Base-by-base conservation (phyloP, 345 rosid genomes). In the Sisymbrium irio region DNA sequence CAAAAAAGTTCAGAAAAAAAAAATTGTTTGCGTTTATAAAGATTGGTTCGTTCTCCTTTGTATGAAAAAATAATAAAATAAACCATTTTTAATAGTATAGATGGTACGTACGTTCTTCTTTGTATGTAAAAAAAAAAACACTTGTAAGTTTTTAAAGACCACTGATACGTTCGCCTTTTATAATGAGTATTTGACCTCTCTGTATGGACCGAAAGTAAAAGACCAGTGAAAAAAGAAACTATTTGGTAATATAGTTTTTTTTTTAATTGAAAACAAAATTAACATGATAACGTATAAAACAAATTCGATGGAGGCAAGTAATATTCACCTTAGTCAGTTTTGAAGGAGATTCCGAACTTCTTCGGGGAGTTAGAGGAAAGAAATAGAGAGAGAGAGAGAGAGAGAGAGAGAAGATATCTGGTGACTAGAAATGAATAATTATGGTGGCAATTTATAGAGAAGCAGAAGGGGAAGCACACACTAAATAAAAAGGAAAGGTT, bases 391-490 rank as follows among this genome's bases (percentile, higher is more conserved):
- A 64, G 25, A 73, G 25, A 30, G 13, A 41, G 32, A 32, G 6
- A 30, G 25, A 61, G 51, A 9, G 25, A 46, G 22, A 64, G 25
- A 73, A 46, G 65, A 45, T 7, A 55, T 45, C 41, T 8, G 60
- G 61, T 65, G 67, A 37, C 10, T 17, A 25, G 53, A 47, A 66
- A 57, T 57, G 58, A 65, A 28, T 32, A 65, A 57, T 66, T 9
- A 46, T 66, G 72, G 72, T 66, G 59, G 32, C 44, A 46, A 58
- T 74, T 74, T 74, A 74, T 74, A 74, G 60, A 65, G 50, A 56
- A 45, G 37, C 4, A 17, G 64, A 50, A 15, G 3, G 20, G 12
- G 11, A 19, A n/a, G n/a, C n/a, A n/a, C n/a, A n/a, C n/a, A n/a
- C n/a, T n/a, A n/a, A n/a, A n/a, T n/a, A n/a, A n/a, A n/a, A n/a